These are phyloP conservation scores for Aquilaria malaccensis DNA, from an alignment of 345 rosid species.

Conservation along the genomic window DNA sequence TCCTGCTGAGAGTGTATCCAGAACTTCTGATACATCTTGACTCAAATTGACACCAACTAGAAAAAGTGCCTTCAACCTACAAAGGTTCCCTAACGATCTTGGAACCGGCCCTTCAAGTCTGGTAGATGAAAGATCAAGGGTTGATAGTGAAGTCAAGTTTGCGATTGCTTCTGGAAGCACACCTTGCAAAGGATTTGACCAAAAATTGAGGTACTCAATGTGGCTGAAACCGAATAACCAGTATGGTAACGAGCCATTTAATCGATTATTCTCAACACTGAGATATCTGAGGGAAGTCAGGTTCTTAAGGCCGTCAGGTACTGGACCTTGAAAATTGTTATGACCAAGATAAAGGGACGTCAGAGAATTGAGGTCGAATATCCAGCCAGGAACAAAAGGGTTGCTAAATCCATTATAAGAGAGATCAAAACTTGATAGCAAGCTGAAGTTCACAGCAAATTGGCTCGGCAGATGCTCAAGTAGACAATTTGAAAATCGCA, in stretches of 20 bases:
- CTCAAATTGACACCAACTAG: conserved; percentile 5
- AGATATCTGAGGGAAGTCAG: conserved; percentile 16
- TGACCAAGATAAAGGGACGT: conserved; percentile 8
- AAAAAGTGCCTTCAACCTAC: conserved; percentile 2
- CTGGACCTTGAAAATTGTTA: conserved; percentile 4
- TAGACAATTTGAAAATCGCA: not conserved
- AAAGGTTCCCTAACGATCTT: conserved; percentile 3
- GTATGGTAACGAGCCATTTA: conserved; percentile 13
- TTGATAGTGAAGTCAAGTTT: not conserved
- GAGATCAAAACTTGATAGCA: conserved; percentile 22
- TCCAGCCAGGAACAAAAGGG: conserved; percentile 11
- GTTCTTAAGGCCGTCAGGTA: conserved; percentile 11
- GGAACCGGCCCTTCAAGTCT: not conserved
- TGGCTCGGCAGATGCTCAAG: not conserved
- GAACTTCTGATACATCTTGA: not conserved
- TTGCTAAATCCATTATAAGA: not conserved
- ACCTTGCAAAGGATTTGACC: conserved; percentile 10
- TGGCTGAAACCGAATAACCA: conserved; percentile 14
- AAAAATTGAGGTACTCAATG: conserved; percentile 18
- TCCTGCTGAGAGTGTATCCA: not conserved
- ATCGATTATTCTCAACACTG: not conserved
- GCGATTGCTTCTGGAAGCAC: conserved; percentile 1
- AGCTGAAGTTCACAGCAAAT: conserved; percentile 9
- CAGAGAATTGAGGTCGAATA: conserved; percentile 10
- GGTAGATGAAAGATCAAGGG: not conserved